Percentiles rank a stretch among this genome's conserved stretches.
Evolutionary conservation across 2,329 filamentous ascomycete genomes (phyloP).

Genomic region (Exophiala calicioides): DNA sequence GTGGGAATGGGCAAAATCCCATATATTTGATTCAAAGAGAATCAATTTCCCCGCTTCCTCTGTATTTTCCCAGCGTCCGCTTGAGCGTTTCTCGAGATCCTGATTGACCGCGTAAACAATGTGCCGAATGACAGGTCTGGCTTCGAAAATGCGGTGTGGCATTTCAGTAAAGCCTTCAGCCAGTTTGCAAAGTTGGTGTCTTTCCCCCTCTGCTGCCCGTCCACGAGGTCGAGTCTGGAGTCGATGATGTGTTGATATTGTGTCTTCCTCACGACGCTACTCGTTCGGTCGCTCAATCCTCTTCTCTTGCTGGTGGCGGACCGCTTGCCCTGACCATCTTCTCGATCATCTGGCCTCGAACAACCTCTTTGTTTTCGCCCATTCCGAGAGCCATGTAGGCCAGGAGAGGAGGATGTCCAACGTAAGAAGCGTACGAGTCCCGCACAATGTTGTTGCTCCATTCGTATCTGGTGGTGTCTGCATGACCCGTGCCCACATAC

Average conservation of each 20-base stretch:
- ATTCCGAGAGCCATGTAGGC: slow-evolving; percentile 87
- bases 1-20: slow-evolving; percentile 4
- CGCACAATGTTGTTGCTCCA: slow-evolving; percentile 95
- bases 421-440: slow-evolving; percentile 85
- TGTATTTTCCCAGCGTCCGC: background rate
- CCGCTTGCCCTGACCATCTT: slow-evolving; percentile 67
- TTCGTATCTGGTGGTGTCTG: slow-evolving; percentile 96
- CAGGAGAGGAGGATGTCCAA: slow-evolving; percentile 85
- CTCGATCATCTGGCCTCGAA: slow-evolving; percentile 78
- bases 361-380: slow-evolving; percentile 79
- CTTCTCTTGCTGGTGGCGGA: slow-evolving; percentile 58
- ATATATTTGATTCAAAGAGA: slow-evolving; percentile 6
- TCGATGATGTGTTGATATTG: background rate
- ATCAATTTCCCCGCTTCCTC: background rate
- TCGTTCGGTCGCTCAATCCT: slow-evolving; percentile 18
- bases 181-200: background rate
- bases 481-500: slow-evolving; percentile 92
- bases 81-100: too few species aligned
- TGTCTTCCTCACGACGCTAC: background rate
- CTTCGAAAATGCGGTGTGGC: background rate
- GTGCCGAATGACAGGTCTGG: slow-evolving; percentile 5
- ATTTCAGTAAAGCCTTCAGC: background rate
- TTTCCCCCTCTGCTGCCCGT: background rate
- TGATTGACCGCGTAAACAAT: slow-evolving; percentile 14
- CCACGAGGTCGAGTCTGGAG: background rate